These are phyloP conservation scores for Meira nashicola DNA, from an alignment of 1,284 basidiomycete species.

Conservation along the genomic window DNA sequence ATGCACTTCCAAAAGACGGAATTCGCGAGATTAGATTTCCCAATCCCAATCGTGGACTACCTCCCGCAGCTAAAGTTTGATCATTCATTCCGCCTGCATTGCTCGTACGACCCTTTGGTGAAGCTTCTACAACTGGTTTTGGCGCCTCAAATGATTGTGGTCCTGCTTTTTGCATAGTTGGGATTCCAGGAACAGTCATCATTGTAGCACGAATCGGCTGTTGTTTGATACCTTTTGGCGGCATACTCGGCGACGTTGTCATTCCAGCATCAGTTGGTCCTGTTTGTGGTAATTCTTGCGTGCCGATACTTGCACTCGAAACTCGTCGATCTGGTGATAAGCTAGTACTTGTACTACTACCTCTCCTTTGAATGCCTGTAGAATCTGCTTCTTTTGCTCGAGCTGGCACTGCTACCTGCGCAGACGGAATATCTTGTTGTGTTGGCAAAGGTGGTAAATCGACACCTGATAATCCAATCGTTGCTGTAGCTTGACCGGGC, in stretches of 20 bases:
- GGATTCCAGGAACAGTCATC: slow-evolving; percentile 47
- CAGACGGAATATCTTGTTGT: too few species aligned
- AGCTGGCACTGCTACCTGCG: neutral
- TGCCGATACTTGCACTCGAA: neutral
- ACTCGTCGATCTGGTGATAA: too few species aligned
- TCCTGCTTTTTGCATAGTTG: slow-evolving; percentile 30
- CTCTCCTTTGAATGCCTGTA: too few species aligned
- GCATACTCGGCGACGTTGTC: neutral
- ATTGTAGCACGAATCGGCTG: slow-evolving; percentile 39
- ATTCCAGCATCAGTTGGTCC: neutral
- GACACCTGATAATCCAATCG: neutral
- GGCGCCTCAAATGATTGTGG: slow-evolving; percentile 37
- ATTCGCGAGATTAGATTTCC: slow-evolving; percentile 1
- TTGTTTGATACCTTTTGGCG: slow-evolving; percentile 22
- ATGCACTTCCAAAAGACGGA: neutral
- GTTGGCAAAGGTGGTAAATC: too few species aligned
- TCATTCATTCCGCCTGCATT: neutral
- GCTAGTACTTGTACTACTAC: too few species aligned
- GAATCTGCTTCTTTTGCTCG: neutral
- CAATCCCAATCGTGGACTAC: neutral
- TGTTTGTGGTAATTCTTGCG: neutral
- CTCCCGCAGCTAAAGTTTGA: neutral
- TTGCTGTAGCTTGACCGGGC: neutral
- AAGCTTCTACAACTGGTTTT: neutral
- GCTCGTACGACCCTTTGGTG: neutral